A percentile compares a stretch with the other conserved stretches of the same genome.
Evolutionary conservation across 1,284 basidiomycete species (phyloP).

Genomic region (Boletus subluridellus): DNA sequence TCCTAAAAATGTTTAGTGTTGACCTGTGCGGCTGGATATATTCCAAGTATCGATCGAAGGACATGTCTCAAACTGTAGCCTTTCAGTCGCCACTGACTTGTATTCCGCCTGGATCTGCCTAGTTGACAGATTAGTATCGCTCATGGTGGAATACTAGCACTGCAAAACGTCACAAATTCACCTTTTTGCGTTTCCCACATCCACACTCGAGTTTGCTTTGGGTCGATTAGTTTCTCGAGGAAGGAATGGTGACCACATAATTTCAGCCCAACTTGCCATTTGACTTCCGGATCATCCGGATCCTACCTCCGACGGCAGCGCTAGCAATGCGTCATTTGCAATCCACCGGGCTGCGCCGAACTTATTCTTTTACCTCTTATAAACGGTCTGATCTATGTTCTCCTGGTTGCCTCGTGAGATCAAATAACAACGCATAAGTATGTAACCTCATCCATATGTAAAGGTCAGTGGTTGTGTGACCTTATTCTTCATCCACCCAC

Average conservation of each 20-base stretch:
- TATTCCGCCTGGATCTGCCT: background rate
- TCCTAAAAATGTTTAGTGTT: constrained; percentile 15
- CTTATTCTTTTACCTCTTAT: constrained; percentile 22
- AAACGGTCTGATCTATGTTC: background rate
- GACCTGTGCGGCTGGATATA: constrained; percentile 16
- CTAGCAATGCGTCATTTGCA: constrained; percentile 22
- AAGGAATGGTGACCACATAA: background rate
- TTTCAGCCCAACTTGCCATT: constrained; percentile 34
- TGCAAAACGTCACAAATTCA: background rate
- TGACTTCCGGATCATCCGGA: constrained; percentile 36
- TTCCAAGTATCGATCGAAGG: constrained; percentile 16
- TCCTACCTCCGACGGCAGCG: constrained; percentile 40
- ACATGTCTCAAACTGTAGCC: constrained; percentile 16
- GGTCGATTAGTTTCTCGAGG: background rate
- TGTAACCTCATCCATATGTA: constrained; percentile 1
- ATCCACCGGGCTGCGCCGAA: constrained; percentile 31
- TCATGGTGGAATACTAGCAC: background rate
- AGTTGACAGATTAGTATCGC: background rate
- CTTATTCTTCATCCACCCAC: constrained; percentile 70
- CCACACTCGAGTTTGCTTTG: background rate
- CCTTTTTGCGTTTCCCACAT: background rate
- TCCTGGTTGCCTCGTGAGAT: background rate
- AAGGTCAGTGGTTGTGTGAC: background rate
- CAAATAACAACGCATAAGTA: background rate
- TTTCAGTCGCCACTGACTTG: background rate